phyloP scores from a whole-genome alignment of 2,329 filamentous ascomycete species.

The Trichophyton benhamiae region DNA sequence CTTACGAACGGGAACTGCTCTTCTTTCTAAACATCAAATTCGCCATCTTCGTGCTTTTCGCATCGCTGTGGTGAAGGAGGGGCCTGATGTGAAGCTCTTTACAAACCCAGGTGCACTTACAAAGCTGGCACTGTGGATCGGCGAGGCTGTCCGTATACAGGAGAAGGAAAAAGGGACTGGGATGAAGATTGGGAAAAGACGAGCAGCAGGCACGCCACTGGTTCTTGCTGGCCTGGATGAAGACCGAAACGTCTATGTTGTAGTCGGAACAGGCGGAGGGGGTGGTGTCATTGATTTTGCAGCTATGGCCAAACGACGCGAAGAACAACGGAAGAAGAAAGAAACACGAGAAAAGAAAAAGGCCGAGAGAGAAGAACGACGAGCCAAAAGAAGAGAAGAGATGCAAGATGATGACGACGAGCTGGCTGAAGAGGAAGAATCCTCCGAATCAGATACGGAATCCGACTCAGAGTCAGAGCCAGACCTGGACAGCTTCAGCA shows the following conservation, averaged over 20 bases:
- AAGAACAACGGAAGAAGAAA: slow-evolving; percentile 50
- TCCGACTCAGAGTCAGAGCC: slow-evolving; percentile 29
- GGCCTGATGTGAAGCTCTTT: slow-evolving; percentile 81
- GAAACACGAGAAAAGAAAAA: slow-evolving; percentile 51
- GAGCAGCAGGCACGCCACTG: slow-evolving; percentile 56
- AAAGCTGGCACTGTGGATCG: slow-evolving; percentile 87
- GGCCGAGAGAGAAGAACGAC: slow-evolving; percentile 52
- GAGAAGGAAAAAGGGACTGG: slow-evolving; percentile 70
- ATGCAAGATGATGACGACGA: slow-evolving; percentile 44
- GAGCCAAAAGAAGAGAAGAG: slow-evolving; percentile 44
- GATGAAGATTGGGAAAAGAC: slow-evolving; percentile 35
- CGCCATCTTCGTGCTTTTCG: slow-evolving; percentile 84
- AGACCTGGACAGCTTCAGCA: slow-evolving; percentile 44
- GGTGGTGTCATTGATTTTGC: slow-evolving; percentile 58
- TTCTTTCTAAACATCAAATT: slow-evolving; percentile 90
- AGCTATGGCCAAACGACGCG: slow-evolving; percentile 54
- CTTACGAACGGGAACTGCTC: slow-evolving; percentile 76
- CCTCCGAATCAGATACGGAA: slow-evolving; percentile 44
- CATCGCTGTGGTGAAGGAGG: slow-evolving; percentile 91
- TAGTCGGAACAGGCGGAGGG: slow-evolving; percentile 84
- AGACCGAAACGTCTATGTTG: slow-evolving; percentile 71
- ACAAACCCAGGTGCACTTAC: slow-evolving; percentile 85
- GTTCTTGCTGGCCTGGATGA: slow-evolving; percentile 88
- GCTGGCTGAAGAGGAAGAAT: slow-evolving; percentile 52
- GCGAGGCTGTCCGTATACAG: slow-evolving; percentile 79